phyloP scores from a whole-genome alignment of 2,329 filamentous ascomycete genomes.

The Daldinia sp. region DNA sequence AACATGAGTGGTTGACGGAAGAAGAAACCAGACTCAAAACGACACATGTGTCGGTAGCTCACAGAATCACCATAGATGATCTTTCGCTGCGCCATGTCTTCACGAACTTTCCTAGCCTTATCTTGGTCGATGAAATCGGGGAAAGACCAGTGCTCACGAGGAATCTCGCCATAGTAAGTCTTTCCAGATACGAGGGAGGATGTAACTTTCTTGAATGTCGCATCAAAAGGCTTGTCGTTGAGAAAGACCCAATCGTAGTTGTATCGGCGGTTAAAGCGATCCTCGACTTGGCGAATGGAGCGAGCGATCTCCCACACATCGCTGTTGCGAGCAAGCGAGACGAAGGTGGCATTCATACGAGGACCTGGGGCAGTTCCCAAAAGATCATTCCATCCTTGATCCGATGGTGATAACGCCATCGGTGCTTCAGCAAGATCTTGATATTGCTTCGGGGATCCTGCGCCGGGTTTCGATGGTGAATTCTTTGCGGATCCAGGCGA shows the following conservation, averaged over 20 bases:
- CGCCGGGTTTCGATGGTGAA: constrained; percentile 44
- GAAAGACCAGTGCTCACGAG: constrained; percentile 96
- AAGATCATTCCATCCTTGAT: constrained; percentile 66
- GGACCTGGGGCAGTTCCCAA: constrained; percentile 69
- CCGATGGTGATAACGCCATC: constrained; percentile 65
- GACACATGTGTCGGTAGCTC: constrained; percentile 99
- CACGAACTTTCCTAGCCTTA: constrained; percentile 87
- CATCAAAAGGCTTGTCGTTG: constrained; percentile 95
- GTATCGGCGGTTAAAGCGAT: constrained; percentile 96
- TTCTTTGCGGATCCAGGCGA: constrained; percentile 47
- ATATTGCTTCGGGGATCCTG: constrained; percentile 50
- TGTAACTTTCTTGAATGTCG: constrained; percentile 93
- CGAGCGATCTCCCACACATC: constrained; percentile 97
- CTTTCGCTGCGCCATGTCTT: constrained; percentile 93
- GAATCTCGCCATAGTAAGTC: constrained; percentile 90
- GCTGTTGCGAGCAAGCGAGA: constrained; percentile 91
- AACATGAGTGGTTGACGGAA: constrained; percentile 94
- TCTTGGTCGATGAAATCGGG: constrained; percentile 96
- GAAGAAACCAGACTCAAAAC: constrained; percentile 99
- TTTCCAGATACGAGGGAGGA: constrained; percentile 90
- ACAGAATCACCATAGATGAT: constrained; percentile 98
- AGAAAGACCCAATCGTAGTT: constrained; percentile 99
- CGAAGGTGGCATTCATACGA: constrained; percentile 96
- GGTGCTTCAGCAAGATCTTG: constrained; percentile 59
- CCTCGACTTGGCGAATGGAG: constrained; percentile 95